Conservation (phyloP, 2,329 filamentous ascomycete genomes). For the Apiospora marii region DNA sequence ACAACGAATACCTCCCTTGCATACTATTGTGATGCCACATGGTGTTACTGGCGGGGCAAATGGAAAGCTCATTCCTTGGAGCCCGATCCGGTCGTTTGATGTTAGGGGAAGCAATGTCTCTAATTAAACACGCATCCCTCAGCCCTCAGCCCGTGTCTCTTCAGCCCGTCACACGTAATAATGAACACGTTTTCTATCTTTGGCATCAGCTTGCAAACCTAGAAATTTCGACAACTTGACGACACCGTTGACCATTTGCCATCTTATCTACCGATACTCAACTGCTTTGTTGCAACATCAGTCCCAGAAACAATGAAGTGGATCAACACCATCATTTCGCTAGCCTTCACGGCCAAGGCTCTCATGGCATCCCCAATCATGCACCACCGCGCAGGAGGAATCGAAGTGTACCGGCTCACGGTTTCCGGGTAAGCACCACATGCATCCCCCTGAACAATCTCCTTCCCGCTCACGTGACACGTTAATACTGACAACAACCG, state of each 20-base stretch:
- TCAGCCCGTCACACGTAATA: neutral
- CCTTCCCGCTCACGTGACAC: neutral
- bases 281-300: neutral
- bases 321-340: conserved; percentile 29
- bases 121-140: neutral
- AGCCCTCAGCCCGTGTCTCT: neutral
- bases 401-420: conserved; percentile 14
- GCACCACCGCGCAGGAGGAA: neutral
- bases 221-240: neutral
- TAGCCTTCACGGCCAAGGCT: conserved; percentile 15
- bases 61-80: conserved; percentile 7
- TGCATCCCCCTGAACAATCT: neutral
- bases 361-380: neutral
- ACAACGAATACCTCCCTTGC: neutral
- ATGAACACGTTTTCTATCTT: conserved; percentile 21
- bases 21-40: conserved; percentile 10
- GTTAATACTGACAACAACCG: neutral
- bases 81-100: neutral
- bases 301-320: conserved; percentile 23
- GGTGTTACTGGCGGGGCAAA: neutral
- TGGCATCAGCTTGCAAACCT: neutral
- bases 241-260: neutral
- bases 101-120: neutral
- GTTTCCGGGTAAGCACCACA: neutral
- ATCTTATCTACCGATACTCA: neutral